Conservation (phyloP, 768 basidiomycete species). For the Phallus indusiatus region DNA sequence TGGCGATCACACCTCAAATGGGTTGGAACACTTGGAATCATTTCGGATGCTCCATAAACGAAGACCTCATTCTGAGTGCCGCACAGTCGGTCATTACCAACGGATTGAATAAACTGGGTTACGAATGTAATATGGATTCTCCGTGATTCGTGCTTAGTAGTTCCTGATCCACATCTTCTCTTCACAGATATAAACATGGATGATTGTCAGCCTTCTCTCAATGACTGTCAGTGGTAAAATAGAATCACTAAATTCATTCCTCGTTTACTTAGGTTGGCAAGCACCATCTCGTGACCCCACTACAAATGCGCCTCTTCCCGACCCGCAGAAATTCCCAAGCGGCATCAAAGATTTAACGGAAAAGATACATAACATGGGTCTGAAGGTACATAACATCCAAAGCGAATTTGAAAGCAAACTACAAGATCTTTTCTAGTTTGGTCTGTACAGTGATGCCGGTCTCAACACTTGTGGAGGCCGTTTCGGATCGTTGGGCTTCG, state of each 20-base stretch:
- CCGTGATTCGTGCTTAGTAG: background rate
- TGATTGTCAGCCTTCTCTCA: slow-evolving; percentile 23
- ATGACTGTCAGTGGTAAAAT: background rate
- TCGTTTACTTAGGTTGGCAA: slow-evolving; percentile 22
- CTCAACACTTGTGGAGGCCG: slow-evolving; percentile 12
- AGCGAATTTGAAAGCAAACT: background rate
- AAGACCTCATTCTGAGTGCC: slow-evolving; percentile 25
- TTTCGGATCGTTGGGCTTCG: slow-evolving; percentile 37
- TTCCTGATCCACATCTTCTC: background rate
- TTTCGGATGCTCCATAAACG: slow-evolving; percentile 29
- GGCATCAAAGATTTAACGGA: slow-evolving; percentile 23
- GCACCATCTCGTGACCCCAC: slow-evolving; percentile 19
- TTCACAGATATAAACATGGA: slow-evolving; percentile 27
- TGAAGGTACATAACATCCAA: slow-evolving; percentile 19
- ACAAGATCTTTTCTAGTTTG: slow-evolving; percentile 18
- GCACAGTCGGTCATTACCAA: slow-evolving; percentile 25
- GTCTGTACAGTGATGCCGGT: slow-evolving; percentile 29
- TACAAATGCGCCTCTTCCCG: slow-evolving; percentile 23
- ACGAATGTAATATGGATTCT: slow-evolving; percentile 23
- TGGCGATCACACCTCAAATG: slow-evolving; percentile 27
- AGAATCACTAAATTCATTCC: background rate
- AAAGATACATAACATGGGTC: slow-evolving; percentile 24
- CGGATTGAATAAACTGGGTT: slow-evolving; percentile 26
- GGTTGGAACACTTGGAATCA: slow-evolving; percentile 32
- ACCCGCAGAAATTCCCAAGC: slow-evolving; percentile 23